Evolutionary conservation across 2,329 filamentous ascomycete species (phyloP).

Genomic region (Aspergillus sp.): DNA sequence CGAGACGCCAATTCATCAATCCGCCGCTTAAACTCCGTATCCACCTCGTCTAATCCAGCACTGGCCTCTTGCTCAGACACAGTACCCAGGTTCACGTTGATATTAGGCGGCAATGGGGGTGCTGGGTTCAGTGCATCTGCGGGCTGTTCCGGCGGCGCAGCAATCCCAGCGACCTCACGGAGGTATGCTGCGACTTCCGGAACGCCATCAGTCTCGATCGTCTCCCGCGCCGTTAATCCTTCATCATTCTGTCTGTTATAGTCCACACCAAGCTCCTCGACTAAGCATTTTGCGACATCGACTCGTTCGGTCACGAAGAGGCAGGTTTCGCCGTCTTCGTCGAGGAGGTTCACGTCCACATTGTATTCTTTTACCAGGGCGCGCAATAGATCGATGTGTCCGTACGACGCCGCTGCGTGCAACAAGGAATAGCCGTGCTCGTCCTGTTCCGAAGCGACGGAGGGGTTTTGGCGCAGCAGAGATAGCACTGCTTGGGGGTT

Average conservation of each 20-base stretch:
- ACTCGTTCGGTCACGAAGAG: slow-evolving; percentile 83
- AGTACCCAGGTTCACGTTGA: slow-evolving; percentile 70
- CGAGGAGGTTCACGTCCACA: slow-evolving; percentile 71
- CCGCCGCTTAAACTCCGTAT: slow-evolving; percentile 73
- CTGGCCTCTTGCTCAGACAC: slow-evolving; percentile 54
- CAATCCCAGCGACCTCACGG: slow-evolving; percentile 28
- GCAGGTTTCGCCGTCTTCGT: slow-evolving; percentile 92
- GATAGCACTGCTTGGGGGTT: slow-evolving; percentile 66
- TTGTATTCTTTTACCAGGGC: slow-evolving; percentile 67
- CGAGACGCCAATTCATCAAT: slow-evolving; percentile 85
- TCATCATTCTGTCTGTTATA: slow-evolving; percentile 60
- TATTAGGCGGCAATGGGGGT: slow-evolving; percentile 64
- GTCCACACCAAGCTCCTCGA: slow-evolving; percentile 76
- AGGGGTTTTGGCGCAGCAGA: slow-evolving; percentile 65
- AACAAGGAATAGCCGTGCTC: slow-evolving; percentile 89
- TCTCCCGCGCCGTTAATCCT: slow-evolving; percentile 72
- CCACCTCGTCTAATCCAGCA: slow-evolving; percentile 57
- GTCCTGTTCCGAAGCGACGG: slow-evolving; percentile 75
- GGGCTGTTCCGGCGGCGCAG: slow-evolving; percentile 17
- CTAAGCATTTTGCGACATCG: slow-evolving; percentile 67
- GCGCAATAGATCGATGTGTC: slow-evolving; percentile 72
- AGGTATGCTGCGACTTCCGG: slow-evolving; percentile 70
- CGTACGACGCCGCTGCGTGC: slow-evolving; percentile 90
- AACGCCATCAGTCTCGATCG: slow-evolving; percentile 69
- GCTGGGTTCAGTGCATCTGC: slow-evolving; percentile 39